phyloP scores from a whole-genome alignment of 768 basidiomycete genomes.

The Termitomyces titanicus region DNA sequence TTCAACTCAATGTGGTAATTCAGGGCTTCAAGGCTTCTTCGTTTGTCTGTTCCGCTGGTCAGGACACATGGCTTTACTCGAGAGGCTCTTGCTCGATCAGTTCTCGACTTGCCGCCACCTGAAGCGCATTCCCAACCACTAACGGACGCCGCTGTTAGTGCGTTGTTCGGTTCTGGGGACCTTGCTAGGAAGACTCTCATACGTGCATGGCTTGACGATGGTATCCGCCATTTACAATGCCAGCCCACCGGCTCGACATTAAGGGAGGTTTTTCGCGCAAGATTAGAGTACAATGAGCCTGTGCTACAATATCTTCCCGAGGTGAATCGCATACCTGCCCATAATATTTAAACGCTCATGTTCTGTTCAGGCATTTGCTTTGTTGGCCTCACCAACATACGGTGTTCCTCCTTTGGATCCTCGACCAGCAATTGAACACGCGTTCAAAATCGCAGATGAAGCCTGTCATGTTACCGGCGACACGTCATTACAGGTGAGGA shows the following conservation, averaged over 20 bases:
- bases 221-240: slow-evolving; percentile 46
- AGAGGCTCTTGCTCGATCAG: slow-evolving; percentile 62
- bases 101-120: slow-evolving; percentile 46
- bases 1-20: neutral
- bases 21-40: slow-evolving; percentile 42
- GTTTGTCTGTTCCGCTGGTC: slow-evolving; percentile 62
- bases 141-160: slow-evolving; percentile 64
- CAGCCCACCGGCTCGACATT: slow-evolving; percentile 28
- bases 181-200: slow-evolving; percentile 62
- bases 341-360: neutral
- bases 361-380: slow-evolving; percentile 64
- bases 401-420: slow-evolving; percentile 55
- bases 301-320: slow-evolving; percentile 65
- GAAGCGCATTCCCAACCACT: slow-evolving; percentile 54
- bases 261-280: slow-evolving; percentile 47
- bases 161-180: slow-evolving; percentile 71
- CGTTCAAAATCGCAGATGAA: slow-evolving; percentile 59
- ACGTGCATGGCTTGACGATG: slow-evolving; percentile 72
- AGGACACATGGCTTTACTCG: slow-evolving; percentile 72
- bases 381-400: slow-evolving; percentile 52
- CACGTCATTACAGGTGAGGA: slow-evolving; percentile 50
- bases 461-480: slow-evolving; percentile 63
- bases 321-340: slow-evolving; percentile 30
- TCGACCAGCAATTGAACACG: slow-evolving; percentile 57
- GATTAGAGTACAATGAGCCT: slow-evolving; percentile 65